These are phyloP conservation scores for Acmispon strigosus DNA, from an alignment of 306 rosid species.

Conservation along the genomic window DNA sequence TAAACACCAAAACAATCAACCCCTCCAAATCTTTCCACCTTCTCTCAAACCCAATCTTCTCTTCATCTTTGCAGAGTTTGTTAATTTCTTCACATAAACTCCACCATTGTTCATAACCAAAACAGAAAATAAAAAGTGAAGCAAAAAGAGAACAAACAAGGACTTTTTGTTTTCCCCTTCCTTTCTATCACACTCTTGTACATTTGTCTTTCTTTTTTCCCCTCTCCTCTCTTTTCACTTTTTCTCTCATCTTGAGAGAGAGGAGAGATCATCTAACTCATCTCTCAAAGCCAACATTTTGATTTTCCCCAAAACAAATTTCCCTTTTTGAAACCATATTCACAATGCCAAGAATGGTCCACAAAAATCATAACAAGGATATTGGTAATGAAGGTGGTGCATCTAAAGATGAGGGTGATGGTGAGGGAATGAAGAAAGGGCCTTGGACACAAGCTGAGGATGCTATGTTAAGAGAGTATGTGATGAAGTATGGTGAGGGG, in stretches of 20 bases:
- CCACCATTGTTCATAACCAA: background rate
- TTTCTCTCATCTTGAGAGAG: conserved; percentile 29
- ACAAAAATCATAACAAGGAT: background rate
- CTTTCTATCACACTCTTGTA: background rate
- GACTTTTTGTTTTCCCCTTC: background rate
- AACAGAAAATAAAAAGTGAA: background rate
- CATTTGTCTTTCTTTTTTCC: background rate
- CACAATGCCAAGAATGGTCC: background rate
- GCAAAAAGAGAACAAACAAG: background rate
- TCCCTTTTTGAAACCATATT: no score
- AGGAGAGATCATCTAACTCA: conserved; percentile 30
- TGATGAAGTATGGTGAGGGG: conserved; percentile 56
- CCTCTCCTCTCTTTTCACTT: conserved; percentile 17
- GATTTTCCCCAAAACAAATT: no score
- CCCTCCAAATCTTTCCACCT: background rate
- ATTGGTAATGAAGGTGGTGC: background rate
- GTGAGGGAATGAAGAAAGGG: conserved; percentile 41
- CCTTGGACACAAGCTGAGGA: conserved; percentile 67
- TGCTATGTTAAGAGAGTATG: conserved; percentile 43
- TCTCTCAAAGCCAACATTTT: no score
- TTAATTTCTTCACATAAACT: background rate
- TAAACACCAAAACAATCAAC: background rate
- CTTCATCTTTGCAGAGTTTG: background rate
- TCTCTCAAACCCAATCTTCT: background rate
- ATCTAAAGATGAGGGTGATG: background rate